Base-by-base conservation (phyloP, 176 grass and related monocot species). In the Oryza meyeriana region DNA sequence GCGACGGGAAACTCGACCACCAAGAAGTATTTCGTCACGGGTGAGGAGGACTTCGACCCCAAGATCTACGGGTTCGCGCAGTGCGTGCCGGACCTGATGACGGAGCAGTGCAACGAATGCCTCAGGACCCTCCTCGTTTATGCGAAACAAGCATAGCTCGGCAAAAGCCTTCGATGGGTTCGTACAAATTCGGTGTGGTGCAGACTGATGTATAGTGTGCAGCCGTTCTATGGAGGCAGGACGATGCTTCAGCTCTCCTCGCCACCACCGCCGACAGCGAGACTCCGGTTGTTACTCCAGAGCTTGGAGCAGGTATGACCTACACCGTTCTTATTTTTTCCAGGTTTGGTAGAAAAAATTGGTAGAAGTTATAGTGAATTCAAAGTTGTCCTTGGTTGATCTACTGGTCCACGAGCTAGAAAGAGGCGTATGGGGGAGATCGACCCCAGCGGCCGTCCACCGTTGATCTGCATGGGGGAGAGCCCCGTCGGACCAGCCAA, bases 11-110 rank as follows among this genome's bases (percentile, higher is more conserved):
- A 64, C 44, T 58, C 77, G 61, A 75, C 59, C 47, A 29, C 72
- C 32, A 36, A 12, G 47, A 85, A 79, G 39, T 75, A 81, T 61
- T 89, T 85, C 76, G 77, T 39, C 48, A 85, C 87, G 4, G 87
- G 13, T 12, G 69, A 71, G 77, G 66, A 63, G 71, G 74, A 32
- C 29, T 75, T 75, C 76, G 18, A 45, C 27, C 80, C 86, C 22
- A 85, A 70, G n/a, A 42, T 87, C 32, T 84, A 90, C 14, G 85
- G 79, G 42, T 32, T 90, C 29, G 75, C 76, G 39, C 84, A 87
- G 84, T 91, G 88, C 80, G 31, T 36, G 38, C 72, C 71, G 11
- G 74, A 75, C 45, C 20, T 87, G 84, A n/a, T 38, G 20, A 7
- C 34, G 30, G 32, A 10, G 1, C 71, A 85, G 57, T 89, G 87